These are phyloP conservation scores for Ballota nigra DNA, from an alignment of 257 asterid genomes.

Conservation along the genomic window DNA sequence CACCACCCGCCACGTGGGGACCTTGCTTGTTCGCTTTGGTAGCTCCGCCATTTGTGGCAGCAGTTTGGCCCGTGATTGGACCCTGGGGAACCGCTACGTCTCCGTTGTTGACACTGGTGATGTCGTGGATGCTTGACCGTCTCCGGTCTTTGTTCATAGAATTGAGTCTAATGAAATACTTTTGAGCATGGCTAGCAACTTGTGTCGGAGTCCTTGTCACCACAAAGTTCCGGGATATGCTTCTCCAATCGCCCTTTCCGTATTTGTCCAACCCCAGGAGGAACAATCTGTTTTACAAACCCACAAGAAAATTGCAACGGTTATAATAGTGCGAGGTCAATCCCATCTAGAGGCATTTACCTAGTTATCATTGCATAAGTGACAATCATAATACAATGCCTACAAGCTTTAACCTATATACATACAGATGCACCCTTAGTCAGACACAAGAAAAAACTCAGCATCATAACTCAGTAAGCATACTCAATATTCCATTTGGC, in stretches of 20 bases:
- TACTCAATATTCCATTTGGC: background rate
- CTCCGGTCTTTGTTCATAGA: constrained; percentile 85
- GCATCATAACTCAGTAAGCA: constrained; percentile 2
- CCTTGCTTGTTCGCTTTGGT: constrained; percentile 45
- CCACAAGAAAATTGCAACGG: background rate
- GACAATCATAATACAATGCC: background rate
- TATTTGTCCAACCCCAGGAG: constrained; percentile 85
- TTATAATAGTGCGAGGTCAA: no score
- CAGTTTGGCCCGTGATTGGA: constrained; percentile 70
- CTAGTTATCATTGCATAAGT: background rate
- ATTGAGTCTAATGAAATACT: constrained; percentile 78
- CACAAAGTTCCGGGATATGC: constrained; percentile 82
- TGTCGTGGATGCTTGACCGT: constrained; percentile 91
- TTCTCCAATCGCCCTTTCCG: constrained; percentile 96
- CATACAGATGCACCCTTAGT: background rate
- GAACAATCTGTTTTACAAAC: constrained; percentile 50
- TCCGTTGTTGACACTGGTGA: constrained; percentile 63
- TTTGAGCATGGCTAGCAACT: constrained; percentile 95
- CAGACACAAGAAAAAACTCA: background rate
- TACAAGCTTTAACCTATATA: background rate
- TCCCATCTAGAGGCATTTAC: background rate
- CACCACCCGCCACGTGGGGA: constrained; percentile 13
- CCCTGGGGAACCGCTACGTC: constrained; percentile 62
- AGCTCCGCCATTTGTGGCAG: constrained; percentile 39
- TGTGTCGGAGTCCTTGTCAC: constrained; percentile 89